Base-by-base conservation (phyloP, 805 yeast genomes). In the Wickerhamomyces kurtzmanii region DNA sequence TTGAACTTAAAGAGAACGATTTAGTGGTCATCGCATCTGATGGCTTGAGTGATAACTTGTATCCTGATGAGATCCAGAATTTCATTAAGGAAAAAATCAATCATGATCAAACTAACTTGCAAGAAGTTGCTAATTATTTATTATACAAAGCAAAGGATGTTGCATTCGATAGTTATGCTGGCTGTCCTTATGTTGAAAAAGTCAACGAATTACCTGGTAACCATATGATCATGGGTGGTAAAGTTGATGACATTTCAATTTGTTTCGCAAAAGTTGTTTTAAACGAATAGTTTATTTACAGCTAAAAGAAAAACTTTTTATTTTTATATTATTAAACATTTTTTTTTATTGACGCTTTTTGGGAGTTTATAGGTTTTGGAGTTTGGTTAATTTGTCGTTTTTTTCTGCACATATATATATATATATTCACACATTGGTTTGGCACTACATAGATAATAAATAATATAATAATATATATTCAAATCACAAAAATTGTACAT, bases 31-130 rank as follows among this genome's bases (percentile, higher is more conserved):
- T 67, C 33, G 66, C 73, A 33, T 64, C 73, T 1, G 76, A 69
- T 42, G 76, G 76, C 1, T 57, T 69, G 8, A 57, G 70, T 1
- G 76, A 69, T 42, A 69, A 69, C 37, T 45, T 69, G 22, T 69
- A 62, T 39, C 61, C 59, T 15, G 59, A 62, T 48, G 75, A 69
- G 42, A 57, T 69, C 6, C 34, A 53, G 18, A 50, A 59, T 18
- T 48, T 51, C 18, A 41, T 68, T 12, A 55, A 57, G 21, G 55
- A 52, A 20, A 53, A 40, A 21, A 20, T 60, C 15, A 49, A 47
- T 24, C 11, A 14, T 5, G 51, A 45, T 7, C 25, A 35, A 26
- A 43, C 51, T 17, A 52, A 47, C 24, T 37, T 67, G 24, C 61
- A 60, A 29, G 49, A 51, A 14, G 57, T 60, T 12, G 62, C 69